Base-by-base conservation (phyloP, 495 filamentous ascomycete genomes). In the Pyronema omphalodes region DNA sequence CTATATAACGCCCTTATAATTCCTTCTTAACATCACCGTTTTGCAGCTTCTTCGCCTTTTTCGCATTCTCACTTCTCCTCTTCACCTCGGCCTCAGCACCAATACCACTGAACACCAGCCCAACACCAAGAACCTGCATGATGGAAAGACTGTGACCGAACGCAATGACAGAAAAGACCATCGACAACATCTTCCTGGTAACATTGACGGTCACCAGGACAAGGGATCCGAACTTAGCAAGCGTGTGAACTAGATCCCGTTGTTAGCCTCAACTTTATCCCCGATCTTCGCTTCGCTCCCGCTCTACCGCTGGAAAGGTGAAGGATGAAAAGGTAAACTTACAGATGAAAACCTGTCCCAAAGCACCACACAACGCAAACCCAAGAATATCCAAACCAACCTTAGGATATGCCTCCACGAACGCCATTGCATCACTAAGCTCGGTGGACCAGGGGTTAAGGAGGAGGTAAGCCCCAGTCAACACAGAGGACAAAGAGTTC, bases 291-390 rank as follows among this genome's bases (percentile, higher is more conserved):
- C 23, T 29, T 29, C 23, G 23, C 23, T 29, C 23, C 23, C 23
- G 23, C 23, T 5, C 23, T 29, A 29, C 23, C 23, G 12, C 12
- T 29, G 46, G 12, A 4, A n/a, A n/a, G n/a, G 46, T 33, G 12
- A 49, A 15, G 6, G 15, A 35, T 46, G 33, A 14, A 34, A 23
- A 15, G 29, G 18, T 52, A 29, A 29, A 69, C 78, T 68, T 57
- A 83, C 80, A 98, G 58, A 98, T 95, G 67, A 98, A 98, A 6
- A 96, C 77, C 71, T 98, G 91, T 6, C 91, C 91, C 9, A 98
- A 69, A 33, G 87, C 91, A 11, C 91, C 91, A 63, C 87, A 96
- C n/a, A 82, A 75, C 17, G 87, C 84, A 65, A 98, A 98, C 2
- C 80, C 83, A 23, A 96, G 69, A 8, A 98, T 86, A 62, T 94